Conservation (phyloP, 495 filamentous ascomycete species). For the Neohortaea acidophila region DNA sequence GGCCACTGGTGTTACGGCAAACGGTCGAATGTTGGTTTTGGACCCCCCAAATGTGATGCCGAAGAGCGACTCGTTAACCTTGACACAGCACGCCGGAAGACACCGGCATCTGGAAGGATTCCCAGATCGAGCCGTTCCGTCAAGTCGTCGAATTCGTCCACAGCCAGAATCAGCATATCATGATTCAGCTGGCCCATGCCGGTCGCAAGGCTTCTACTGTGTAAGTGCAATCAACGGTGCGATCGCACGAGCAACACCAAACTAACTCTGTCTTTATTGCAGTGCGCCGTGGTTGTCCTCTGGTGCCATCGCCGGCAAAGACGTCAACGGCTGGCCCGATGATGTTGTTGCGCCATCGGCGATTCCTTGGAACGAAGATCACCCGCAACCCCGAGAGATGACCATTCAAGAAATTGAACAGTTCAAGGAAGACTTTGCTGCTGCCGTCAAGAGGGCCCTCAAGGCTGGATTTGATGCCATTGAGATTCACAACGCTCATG, state of each 20-base stretch:
- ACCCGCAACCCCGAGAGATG: conserved; percentile 40
- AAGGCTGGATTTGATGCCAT: conserved; percentile 42
- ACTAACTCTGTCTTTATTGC: too few relatives aligned
- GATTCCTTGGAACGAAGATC: conserved; percentile 37
- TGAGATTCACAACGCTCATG: conserved; percentile 41
- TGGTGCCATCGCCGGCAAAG: conserved; percentile 35
- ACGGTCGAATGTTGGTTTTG: too few relatives aligned
- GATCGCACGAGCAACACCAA: too few relatives aligned
- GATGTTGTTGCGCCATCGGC: conserved; percentile 41
- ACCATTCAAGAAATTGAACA: conserved; percentile 40
- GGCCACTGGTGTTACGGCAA: conserved; percentile 51
- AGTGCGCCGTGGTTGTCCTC: conserved; percentile 45
- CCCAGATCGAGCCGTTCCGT: conserved; percentile 47
- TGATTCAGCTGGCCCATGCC: conserved; percentile 62
- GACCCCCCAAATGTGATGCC: too few relatives aligned
- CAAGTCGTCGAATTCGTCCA: conserved; percentile 55
- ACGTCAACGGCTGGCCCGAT: conserved; percentile 47
- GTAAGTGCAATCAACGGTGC: background rate
- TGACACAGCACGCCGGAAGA: conserved; percentile 58
- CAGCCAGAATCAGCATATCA: conserved; percentile 52
- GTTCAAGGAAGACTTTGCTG: conserved; percentile 41
- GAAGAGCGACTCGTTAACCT: too few relatives aligned
- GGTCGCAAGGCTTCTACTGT: conserved; percentile 55
- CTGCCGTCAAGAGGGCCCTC: conserved; percentile 39
- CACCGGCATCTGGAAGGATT: conserved; percentile 58